These are phyloP conservation scores for Macrolepiota fuliginosa DNA, from an alignment of 768 basidiomycete genomes.

Conservation along the genomic window DNA sequence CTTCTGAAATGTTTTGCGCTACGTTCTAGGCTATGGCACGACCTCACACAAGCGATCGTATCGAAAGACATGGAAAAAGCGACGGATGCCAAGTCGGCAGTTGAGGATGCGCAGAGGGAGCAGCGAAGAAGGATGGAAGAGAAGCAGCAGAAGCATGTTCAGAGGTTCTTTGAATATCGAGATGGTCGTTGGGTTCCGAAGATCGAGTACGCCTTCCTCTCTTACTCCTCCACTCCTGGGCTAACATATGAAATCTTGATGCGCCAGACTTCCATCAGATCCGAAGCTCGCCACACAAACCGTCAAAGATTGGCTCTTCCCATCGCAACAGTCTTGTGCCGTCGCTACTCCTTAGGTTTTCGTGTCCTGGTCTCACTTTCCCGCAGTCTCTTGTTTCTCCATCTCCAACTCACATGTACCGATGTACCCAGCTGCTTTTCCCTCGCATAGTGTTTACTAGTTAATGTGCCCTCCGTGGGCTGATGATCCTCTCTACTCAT, in stretches of 20 bases:
- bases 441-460: not conserved
- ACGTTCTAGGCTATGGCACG: constrained; percentile 66
- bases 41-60: constrained; percentile 82
- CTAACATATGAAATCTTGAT: constrained; percentile 13
- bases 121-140: constrained; percentile 72
- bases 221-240: not conserved
- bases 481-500: constrained; percentile 10
- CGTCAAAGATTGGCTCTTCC: constrained; percentile 82
- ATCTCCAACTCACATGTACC: constrained; percentile 3
- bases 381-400: not conserved
- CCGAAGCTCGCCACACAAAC: constrained; percentile 60
- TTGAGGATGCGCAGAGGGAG: constrained; percentile 93
- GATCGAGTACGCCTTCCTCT: constrained; percentile 38
- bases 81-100: constrained; percentile 82
- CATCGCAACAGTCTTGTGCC: constrained; percentile 15
- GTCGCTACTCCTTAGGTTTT: not conserved
- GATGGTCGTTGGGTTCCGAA: constrained; percentile 85
- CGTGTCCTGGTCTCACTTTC: not conserved
- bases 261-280: constrained; percentile 64
- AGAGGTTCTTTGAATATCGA: constrained; percentile 75
- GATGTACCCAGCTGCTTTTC: not conserved
- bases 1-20: not conserved
- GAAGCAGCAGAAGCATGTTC: constrained; percentile 61
- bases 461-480: not conserved
- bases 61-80: constrained; percentile 93